Base-by-base conservation (phyloP, 2,329 filamentous ascomycete genomes). In the Periconia sp. region DNA sequence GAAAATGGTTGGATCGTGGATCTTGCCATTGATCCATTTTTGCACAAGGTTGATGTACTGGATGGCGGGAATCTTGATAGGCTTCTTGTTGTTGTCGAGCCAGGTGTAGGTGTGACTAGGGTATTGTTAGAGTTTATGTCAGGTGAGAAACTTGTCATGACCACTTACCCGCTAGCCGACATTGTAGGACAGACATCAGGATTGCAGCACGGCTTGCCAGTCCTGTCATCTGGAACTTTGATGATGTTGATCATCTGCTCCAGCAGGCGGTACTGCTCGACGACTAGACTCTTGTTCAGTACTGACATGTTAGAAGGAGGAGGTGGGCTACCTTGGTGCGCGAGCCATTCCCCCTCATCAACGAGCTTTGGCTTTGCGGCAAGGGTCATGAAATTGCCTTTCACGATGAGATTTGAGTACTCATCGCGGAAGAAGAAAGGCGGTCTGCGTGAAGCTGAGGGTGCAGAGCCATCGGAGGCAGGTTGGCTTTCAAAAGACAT, bases 31-130 rank as follows among this genome's bases (percentile, higher is more conserved):
- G 67, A 97, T 95, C 92, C 92, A 97, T 64, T 92, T 89, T 74
- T 96, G 92, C 69, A 97, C 95, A 18, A 96, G 84, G 56, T 89
- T 90, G 74, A 96, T 94, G 74, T 97, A 97, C 70, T 95, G 91
- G 50, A 86, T 86, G 5, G 92, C 92, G 3, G 92, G 91, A 29
- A 97, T 87, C 72, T 95, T 92, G 53, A 95, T 91, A 9, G 92
- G 91, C 65, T 90, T 86, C 58, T 87, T 85, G 61, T 89, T 86
- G 54, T 86, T 86, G 72, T 96, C 95, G 40, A 97, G 82, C 92
- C 92, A 97, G 35, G 92, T 96, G 71, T 96, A 97, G 18, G 90
- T 95, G 71, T 95, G 87, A 61, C 94, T 95, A n/a, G 8, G 15
- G 11, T 7, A 16, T 23, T 23, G 19, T 8, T 12, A 41, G 32